A percentile compares a stretch with the other conserved stretches of the same genome.
These are phyloP conservation scores for Hibiscus mutabilis DNA, from an alignment of 345 rosid species.

Conservation along the genomic window DNA sequence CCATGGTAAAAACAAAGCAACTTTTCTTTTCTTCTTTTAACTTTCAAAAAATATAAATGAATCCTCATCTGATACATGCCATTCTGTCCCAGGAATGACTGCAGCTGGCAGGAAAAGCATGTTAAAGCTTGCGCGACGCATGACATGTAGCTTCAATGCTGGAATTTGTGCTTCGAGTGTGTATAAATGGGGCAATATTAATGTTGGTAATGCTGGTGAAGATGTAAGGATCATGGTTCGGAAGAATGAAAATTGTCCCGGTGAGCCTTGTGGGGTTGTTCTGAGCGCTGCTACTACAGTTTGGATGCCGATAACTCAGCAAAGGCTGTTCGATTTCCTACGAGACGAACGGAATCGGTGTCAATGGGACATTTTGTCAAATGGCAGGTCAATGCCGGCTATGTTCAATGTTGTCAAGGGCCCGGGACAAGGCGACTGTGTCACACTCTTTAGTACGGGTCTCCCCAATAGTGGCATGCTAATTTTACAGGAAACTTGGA, in stretches of 20 bases:
- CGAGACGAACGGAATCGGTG: slow-evolving; percentile 45
- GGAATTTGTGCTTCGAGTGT: slow-evolving; percentile 53
- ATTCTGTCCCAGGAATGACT: neutral
- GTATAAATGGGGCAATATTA: slow-evolving; percentile 50
- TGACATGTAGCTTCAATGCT: slow-evolving; percentile 53
- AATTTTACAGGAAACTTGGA: slow-evolving; percentile 64
- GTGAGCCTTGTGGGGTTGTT: slow-evolving; percentile 59
- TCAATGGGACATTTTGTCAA: slow-evolving; percentile 66
- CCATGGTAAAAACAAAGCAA: slow-evolving; percentile 32
- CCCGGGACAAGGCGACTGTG: slow-evolving; percentile 56
- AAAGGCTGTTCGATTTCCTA: slow-evolving; percentile 49
- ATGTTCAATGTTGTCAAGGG: slow-evolving; percentile 59
- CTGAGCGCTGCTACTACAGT: slow-evolving; percentile 61
- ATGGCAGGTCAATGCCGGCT: slow-evolving; percentile 60
- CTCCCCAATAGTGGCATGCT: slow-evolving; percentile 53
- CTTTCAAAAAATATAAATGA: neutral
- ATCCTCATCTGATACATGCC: neutral
- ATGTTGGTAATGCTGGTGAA: slow-evolving; percentile 43
- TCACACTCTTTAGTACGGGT: slow-evolving; percentile 50
- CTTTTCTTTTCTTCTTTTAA: neutral
- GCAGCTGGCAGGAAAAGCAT: slow-evolving; percentile 45
- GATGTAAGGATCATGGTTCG: slow-evolving; percentile 59
- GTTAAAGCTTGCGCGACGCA: slow-evolving; percentile 61
- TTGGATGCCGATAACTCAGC: slow-evolving; percentile 55
- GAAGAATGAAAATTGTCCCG: slow-evolving; percentile 50